Conservation (phyloP, 768 basidiomycete species). For the Trametes meyenii region DNA sequence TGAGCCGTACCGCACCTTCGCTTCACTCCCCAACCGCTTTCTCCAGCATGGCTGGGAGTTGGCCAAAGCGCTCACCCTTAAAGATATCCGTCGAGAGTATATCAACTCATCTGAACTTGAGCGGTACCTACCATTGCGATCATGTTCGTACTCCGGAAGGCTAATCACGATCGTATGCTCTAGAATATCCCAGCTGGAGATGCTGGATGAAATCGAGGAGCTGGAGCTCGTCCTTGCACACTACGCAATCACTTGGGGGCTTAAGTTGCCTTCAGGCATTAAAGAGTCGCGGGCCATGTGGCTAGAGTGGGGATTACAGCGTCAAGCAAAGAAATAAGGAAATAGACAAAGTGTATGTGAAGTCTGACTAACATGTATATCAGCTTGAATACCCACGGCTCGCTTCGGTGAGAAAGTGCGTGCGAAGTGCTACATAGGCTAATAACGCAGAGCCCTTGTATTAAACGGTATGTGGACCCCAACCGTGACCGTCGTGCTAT, state of each 20-base stretch:
- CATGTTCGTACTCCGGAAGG: neutral
- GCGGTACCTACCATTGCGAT: slow-evolving; percentile 46
- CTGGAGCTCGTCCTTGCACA: slow-evolving; percentile 87
- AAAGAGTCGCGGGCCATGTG: slow-evolving; percentile 16
- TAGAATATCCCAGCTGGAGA: slow-evolving; percentile 80
- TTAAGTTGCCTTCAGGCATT: slow-evolving; percentile 20
- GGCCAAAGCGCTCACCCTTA: slow-evolving; percentile 63
- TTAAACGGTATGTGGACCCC: no score
- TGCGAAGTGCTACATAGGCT: no score
- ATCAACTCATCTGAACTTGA: slow-evolving; percentile 53
- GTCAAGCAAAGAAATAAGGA: neutral
- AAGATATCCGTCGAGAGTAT: slow-evolving; percentile 62
- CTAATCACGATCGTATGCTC: neutral
- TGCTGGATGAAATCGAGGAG: slow-evolving; percentile 94
- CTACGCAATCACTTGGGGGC: slow-evolving; percentile 88
- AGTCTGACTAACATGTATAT: no score
- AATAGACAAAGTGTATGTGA: neutral
- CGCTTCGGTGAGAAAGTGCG: no score
- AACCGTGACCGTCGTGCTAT: no score
- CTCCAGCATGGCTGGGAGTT: slow-evolving; percentile 54
- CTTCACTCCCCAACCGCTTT: slow-evolving; percentile 64
- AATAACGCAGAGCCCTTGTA: no score
- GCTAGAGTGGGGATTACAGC: slow-evolving; percentile 24
- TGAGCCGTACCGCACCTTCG: slow-evolving; percentile 57
- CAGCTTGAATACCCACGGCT: no score